Evolutionary conservation across 257 asterid genomes (phyloP), one percentile per base, ranked within the genome.

Genomic region (Ehretia macrophylla): DNA sequence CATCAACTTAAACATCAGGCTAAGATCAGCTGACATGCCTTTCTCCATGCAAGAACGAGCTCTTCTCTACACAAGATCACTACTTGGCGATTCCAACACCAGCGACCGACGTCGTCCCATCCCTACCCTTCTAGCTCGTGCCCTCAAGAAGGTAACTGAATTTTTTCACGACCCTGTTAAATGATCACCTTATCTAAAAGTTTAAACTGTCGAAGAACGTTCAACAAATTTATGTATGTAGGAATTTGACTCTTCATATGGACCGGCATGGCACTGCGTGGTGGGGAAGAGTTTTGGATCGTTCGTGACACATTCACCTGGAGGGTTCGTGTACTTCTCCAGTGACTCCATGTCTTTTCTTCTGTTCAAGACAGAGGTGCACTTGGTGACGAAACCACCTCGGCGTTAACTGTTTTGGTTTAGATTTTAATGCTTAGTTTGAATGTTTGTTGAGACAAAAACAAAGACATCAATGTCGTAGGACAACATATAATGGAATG

Each of bases 221-320:
- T n/a, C n/a, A n/a, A n/a, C n/a, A n/a, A n/a, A 27, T 27, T 27
- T 27, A 6, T 6, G 35, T 27, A 27, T 27, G 35, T 27, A 86
- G 97, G 97, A 88, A 64, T 88, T 88, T 72, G 97, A 88, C 71
- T 74, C 82, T 64, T 72, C 75, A 61, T 88, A 88, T 5, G 97
- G 95, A 17, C 95, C 95, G 65, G 97, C 97, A 17, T 88, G 97
- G 97, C 95, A 88, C 71, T 88, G 97, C 63, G 81, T 88, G 65
- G 94, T 84, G 35, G 95, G 95, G 44, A 86, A 82, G 85, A 89
- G 97, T 73, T 88, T 85, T 51, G 97, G 97, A 35, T 86, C 97
- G 19, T 89, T 82, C 48, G 95, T 89, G 70, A 84, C 97, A 13
- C 93, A 88, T 72, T 77, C 97, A 10, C 85, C 85, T 0, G 94